A percentile compares a stretch with the other conserved stretches of the same genome.
These are phyloP conservation scores for Xylaria multiplex DNA, from an alignment of 2,329 filamentous ascomycete species.

Conservation along the genomic window DNA sequence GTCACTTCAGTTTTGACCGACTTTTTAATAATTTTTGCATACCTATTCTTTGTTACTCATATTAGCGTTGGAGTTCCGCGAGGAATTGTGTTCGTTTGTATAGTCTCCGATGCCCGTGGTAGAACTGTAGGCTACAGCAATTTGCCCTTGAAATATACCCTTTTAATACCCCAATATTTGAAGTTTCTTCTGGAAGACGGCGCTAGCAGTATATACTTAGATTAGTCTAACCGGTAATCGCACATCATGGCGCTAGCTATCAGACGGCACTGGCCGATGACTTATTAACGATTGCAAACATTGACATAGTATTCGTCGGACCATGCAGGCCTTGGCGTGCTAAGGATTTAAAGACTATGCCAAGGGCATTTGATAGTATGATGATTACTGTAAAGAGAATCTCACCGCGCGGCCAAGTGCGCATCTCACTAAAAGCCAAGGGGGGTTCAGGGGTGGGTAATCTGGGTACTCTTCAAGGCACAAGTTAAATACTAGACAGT, in stretches of 20 bases:
- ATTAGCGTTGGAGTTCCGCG: slow-evolving; percentile 34
- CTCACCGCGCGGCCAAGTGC: neutral
- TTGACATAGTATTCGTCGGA: slow-evolving; percentile 1
- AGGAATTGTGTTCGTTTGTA: slow-evolving; percentile 19
- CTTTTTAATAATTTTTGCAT: slow-evolving; percentile 23
- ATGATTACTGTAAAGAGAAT: slow-evolving; percentile 32
- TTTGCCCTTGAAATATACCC: slow-evolving; percentile 30
- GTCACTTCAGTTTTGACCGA: slow-evolving; percentile 16
- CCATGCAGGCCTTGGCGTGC: slow-evolving; percentile 23
- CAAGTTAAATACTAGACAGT: slow-evolving; percentile 7
- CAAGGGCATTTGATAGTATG: slow-evolving; percentile 8
- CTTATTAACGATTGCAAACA: neutral
- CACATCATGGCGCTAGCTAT: slow-evolving; percentile 1
- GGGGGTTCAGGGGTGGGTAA: slow-evolving; percentile 12
- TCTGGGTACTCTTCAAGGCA: neutral
- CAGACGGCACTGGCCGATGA: slow-evolving; percentile 21
- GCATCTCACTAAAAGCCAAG: slow-evolving; percentile 24
- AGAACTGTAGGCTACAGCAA: slow-evolving; percentile 22
- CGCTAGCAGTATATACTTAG: slow-evolving; percentile 1
- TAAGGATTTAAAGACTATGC: slow-evolving; percentile 14
- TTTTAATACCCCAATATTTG: slow-evolving; percentile 16
- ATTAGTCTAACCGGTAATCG: slow-evolving; percentile 5
- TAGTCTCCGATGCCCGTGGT: slow-evolving; percentile 4
- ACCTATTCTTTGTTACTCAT: slow-evolving; percentile 11
- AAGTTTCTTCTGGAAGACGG: neutral